Conservation (phyloP, 2,329 filamentous ascomycete species). For the Penicillium sp. region DNA sequence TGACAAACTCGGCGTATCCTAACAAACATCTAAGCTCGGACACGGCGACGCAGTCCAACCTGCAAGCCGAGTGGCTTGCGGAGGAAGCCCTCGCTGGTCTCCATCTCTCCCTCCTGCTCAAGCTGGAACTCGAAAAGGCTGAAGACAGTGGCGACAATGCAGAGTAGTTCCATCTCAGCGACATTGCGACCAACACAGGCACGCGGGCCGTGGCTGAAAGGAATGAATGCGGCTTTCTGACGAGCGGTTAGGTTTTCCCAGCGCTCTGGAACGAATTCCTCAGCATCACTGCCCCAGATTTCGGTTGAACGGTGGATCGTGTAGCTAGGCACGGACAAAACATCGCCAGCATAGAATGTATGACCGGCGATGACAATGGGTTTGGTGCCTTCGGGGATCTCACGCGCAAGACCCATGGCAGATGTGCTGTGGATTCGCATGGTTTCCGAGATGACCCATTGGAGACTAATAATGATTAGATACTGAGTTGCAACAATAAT, state of each 20-base stretch:
- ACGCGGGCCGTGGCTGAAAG: conserved; percentile 70
- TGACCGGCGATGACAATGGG: conserved; percentile 68
- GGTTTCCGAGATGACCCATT: conserved; percentile 76
- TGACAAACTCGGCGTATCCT: background rate
- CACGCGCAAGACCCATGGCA: conserved; percentile 77
- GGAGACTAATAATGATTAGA: conserved; percentile 43
- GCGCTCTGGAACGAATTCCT: conserved; percentile 73
- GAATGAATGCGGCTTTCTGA: conserved; percentile 74
- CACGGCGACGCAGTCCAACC: conserved; percentile 59
- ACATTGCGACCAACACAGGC: conserved; percentile 80
- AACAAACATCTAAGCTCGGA: background rate
- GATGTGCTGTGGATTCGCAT: conserved; percentile 86
- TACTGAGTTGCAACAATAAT: too few relatives aligned
- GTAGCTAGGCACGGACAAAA: conserved; percentile 78
- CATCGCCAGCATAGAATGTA: conserved; percentile 71
- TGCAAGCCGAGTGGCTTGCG: conserved; percentile 73
- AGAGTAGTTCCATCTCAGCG: conserved; percentile 83
- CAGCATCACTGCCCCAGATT: conserved; percentile 72
- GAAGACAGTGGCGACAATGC: conserved; percentile 70
- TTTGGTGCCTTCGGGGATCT: conserved; percentile 63
- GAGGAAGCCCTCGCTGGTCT: conserved; percentile 78
- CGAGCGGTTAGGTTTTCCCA: conserved; percentile 65
- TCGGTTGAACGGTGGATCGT: conserved; percentile 74
- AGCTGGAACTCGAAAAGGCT: conserved; percentile 62
- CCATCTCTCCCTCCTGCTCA: conserved; percentile 62